phyloP scores from a whole-genome alignment of 257 asterid genomes.

The Echites panduratus region DNA sequence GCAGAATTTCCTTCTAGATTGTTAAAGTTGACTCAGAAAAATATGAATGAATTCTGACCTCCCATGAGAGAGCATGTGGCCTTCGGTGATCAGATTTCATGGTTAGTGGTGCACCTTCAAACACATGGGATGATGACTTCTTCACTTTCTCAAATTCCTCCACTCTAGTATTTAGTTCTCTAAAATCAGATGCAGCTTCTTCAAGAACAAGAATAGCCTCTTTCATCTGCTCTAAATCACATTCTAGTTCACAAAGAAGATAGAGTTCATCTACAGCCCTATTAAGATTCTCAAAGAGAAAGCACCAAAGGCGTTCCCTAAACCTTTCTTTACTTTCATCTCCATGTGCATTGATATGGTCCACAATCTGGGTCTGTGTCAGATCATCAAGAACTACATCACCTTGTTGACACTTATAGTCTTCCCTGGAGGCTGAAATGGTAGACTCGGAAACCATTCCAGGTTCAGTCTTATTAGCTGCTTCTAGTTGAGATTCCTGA shows the following conservation, averaged over 20 bases:
- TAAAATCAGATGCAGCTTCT: constrained; percentile 93
- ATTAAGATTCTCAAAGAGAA: constrained; percentile 95
- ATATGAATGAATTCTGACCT: constrained; percentile 52
- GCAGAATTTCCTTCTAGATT: background rate
- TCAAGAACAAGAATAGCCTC: constrained; percentile 96
- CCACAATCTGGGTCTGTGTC: constrained; percentile 30
- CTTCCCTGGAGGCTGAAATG: constrained; percentile 30
- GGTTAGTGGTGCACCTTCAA: constrained; percentile 49
- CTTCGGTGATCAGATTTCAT: constrained; percentile 93
- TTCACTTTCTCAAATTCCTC: constrained; percentile 82
- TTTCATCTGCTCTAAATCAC: constrained; percentile 89
- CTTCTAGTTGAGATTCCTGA: constrained; percentile 16
- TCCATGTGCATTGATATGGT: constrained; percentile 34
- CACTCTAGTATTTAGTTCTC: constrained; percentile 74
- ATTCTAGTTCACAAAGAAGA: constrained; percentile 97
- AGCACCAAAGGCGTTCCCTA: constrained; percentile 97
- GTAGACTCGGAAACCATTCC: constrained; percentile 27
- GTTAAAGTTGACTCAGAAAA: constrained; percentile 9
- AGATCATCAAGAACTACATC: constrained; percentile 36
- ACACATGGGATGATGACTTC: constrained; percentile 48
- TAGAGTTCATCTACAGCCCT: constrained; percentile 96
- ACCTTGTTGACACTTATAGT: constrained; percentile 19
- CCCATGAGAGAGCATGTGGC: constrained; percentile 99
- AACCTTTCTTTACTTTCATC: constrained; percentile 92
- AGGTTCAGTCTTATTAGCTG: constrained; percentile 26